A percentile compares a stretch with the other conserved stretches of the same genome.
Evolutionary conservation across 129 eudicot species (phyloP).

Genomic region (Kitagawia praeruptora): DNA sequence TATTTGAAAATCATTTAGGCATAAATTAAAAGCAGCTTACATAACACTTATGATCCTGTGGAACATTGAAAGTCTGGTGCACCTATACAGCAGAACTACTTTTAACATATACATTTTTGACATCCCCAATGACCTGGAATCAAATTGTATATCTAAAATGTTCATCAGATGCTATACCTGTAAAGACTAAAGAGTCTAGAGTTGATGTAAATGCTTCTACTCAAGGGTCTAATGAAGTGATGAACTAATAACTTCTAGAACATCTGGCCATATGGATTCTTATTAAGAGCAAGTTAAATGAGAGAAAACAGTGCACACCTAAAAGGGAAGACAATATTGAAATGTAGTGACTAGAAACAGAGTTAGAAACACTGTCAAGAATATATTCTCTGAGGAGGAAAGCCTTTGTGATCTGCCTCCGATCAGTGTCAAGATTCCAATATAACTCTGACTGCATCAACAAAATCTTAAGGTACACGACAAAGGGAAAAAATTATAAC

Average conservation of each 20-base stretch:
- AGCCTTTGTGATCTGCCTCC: conserved; percentile 19
- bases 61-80: background rate
- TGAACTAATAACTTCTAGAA: conserved; percentile 18
- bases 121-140: background rate
- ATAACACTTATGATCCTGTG: background rate
- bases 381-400: background rate
- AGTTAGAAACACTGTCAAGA: conserved; percentile 13
- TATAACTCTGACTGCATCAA: conserved; percentile 2
- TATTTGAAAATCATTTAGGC: background rate
- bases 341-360: background rate
- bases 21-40: background rate
- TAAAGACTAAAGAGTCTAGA: background rate
- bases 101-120: background rate
- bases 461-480: conserved; percentile 13
- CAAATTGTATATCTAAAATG: background rate
- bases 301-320: conserved; percentile 25
- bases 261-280: conserved; percentile 18
- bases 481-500: conserved; percentile 7
- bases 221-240: background rate
- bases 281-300: background rate
- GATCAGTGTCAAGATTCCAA: conserved; percentile 29
- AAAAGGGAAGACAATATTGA: conserved; percentile 2
- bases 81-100: background rate
- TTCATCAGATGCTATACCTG: background rate
- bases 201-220: background rate